These are phyloP conservation scores for Globisporangium canariense DNA, from an alignment of 352 stramenopile genomes.

Conservation along the genomic window DNA sequence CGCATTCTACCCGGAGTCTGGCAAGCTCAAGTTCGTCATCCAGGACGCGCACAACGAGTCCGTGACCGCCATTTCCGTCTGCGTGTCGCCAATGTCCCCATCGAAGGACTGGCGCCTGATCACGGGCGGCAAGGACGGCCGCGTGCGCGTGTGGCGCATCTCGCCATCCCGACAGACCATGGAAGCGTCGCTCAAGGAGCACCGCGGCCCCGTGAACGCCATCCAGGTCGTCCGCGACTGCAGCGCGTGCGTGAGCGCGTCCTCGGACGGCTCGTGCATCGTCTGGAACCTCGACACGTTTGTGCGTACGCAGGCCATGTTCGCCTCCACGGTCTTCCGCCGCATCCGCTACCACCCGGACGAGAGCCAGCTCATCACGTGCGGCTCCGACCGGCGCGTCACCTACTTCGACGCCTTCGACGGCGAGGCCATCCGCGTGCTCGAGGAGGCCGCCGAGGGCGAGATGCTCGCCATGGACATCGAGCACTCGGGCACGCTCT, in stretches of 20 bases:
- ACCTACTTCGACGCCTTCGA: constrained; percentile 97
- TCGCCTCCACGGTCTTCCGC: constrained; percentile 95
- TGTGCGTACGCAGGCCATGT: constrained; percentile 93
- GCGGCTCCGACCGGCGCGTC: constrained; percentile 93
- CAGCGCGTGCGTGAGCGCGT: constrained; percentile 73
- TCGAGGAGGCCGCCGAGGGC: constrained; percentile 87
- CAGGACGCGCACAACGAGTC: constrained; percentile 93
- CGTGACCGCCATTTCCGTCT: constrained; percentile 92
- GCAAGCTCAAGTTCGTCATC: constrained; percentile 97
- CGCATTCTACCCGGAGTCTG: constrained; percentile 95
- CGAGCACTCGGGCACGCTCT: constrained; percentile 81
- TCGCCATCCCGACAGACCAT: constrained; percentile 91
- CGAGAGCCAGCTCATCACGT: constrained; percentile 95
- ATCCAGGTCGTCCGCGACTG: constrained; percentile 81
- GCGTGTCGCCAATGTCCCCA: constrained; percentile 50
- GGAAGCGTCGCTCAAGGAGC: constrained; percentile 95
- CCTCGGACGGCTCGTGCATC: constrained; percentile 91
- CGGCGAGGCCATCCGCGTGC: constrained; percentile 91
- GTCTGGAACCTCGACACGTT: constrained; percentile 95
- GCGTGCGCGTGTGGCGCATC: constrained; percentile 93
- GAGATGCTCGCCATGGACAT: constrained; percentile 95
- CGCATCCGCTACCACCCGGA: constrained; percentile 94
- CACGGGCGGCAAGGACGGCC: constrained; percentile 93
- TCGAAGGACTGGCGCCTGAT: constrained; percentile 85
- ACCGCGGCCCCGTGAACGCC: constrained; percentile 91